Conservation (phyloP, 371 early-diverging fungal species). For the Mortierella sp. region DNA sequence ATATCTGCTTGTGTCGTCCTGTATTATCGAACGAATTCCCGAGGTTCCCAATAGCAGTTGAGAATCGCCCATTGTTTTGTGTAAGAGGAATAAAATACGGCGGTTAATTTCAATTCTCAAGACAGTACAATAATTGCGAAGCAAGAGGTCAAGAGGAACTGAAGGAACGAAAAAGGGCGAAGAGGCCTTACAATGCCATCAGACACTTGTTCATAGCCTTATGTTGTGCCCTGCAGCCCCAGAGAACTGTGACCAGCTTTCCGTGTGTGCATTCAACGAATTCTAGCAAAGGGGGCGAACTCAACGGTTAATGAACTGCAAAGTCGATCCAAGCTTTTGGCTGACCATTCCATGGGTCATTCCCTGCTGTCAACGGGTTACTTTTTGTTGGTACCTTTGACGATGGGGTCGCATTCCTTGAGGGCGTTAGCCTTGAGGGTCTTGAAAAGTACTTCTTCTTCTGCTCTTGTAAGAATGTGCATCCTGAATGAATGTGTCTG, state of each 20-base stretch:
- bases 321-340: background rate
- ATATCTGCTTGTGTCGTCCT: conserved; percentile 71
- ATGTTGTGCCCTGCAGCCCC: conserved; percentile 73
- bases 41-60: background rate
- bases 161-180: background rate
- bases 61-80: background rate
- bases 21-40: background rate
- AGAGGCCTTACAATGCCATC: conserved; percentile 66
- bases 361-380: background rate
- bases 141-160: background rate
- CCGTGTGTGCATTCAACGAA: conserved; percentile 79
- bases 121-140: background rate
- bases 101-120: background rate
- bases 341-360: background rate
- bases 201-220: conserved; percentile 81
- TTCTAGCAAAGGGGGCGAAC: conserved; percentile 56
- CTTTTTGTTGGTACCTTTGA: conserved; percentile 66
- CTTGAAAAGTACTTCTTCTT: conserved; percentile 74
- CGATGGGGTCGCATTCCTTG: conserved; percentile 68
- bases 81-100: conserved; percentile 6
- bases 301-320: background rate
- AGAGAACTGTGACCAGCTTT: conserved; percentile 74
- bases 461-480: conserved; percentile 72
- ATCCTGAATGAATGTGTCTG: conserved; percentile 34
- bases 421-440: conserved; percentile 74